Percentiles rank a stretch among this genome's conserved stretches.
Conservation (phyloP, 352 stramenopile species). For the Phytophthora podocarpi region DNA sequence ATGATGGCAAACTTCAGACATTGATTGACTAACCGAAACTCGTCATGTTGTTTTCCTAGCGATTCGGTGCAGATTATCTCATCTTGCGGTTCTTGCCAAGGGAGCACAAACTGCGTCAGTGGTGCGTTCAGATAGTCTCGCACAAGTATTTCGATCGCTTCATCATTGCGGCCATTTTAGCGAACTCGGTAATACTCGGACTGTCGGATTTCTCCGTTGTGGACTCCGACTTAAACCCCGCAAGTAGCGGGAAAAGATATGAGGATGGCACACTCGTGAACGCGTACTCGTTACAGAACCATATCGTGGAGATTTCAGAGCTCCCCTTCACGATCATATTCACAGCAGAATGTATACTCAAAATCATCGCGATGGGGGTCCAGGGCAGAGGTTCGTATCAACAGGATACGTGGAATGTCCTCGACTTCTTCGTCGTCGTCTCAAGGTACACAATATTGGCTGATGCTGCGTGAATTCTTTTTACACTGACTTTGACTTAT, state of each 20-base stretch:
- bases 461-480: no score
- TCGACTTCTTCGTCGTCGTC: constrained; percentile 93
- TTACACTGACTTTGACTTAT: no score
- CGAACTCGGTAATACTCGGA: constrained; percentile 89
- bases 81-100: constrained; percentile 51
- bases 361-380: constrained; percentile 90
- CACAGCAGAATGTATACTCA: constrained; percentile 87
- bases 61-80: constrained; percentile 53
- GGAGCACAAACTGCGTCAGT: constrained; percentile 50
- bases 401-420: constrained; percentile 89
- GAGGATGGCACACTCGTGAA: constrained; percentile 42
- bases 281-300: constrained; percentile 56
- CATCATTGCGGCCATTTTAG: constrained; percentile 86
- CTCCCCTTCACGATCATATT: constrained; percentile 90
- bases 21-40: background rate
- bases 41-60: constrained; percentile 18
- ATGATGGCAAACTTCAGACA: no score
- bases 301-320: constrained; percentile 75
- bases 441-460: constrained; percentile 56
- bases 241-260: constrained; percentile 50
- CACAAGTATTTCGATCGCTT: constrained; percentile 83
- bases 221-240: constrained; percentile 62
- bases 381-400: constrained; percentile 73
- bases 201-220: constrained; percentile 85
- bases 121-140: constrained; percentile 54